Evolutionary conservation across 257 asterid species (phyloP).

Genomic region (Nicotiana benthamiana): DNA sequence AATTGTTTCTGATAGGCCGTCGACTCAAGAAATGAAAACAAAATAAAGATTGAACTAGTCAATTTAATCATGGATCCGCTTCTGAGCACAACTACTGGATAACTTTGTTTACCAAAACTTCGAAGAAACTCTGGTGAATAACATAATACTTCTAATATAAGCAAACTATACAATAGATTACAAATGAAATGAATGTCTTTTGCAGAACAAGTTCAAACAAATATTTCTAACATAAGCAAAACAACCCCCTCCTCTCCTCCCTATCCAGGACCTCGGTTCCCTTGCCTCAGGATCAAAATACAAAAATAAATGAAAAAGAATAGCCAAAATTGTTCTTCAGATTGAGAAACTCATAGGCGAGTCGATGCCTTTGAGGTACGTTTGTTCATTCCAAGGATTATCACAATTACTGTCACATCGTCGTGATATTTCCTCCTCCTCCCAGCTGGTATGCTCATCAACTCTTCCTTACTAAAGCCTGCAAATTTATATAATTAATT

Average conservation of each 20-base stretch:
- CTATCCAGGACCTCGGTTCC: neutral
- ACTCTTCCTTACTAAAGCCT: constrained; percentile 88
- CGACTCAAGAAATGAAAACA: no score
- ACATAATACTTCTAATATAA: no score
- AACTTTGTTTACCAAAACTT: neutral
- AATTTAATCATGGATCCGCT: no score
- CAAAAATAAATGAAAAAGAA: neutral
- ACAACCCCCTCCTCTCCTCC: neutral
- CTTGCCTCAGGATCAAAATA: neutral
- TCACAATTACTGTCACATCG: constrained; percentile 78
- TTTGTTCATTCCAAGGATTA: constrained; percentile 66
- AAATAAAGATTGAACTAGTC: no score
- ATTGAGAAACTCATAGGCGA: constrained; percentile 28
- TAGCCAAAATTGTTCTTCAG: neutral
- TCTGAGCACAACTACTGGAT: no score
- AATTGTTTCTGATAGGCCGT: no score
- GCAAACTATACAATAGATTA: neutral
- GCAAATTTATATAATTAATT: constrained; percentile 4
- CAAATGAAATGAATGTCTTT: neutral
- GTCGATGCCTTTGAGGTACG: constrained; percentile 86
- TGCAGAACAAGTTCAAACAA: neutral
- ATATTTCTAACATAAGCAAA: neutral
- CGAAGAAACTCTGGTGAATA: no score
- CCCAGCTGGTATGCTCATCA: constrained; percentile 86
- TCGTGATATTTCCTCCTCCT: constrained; percentile 83